A percentile compares a stretch with the other conserved stretches of the same genome.
phyloP scores from a whole-genome alignment of 2,329 filamentous ascomycete species.

The Cladorrhinum sp. region DNA sequence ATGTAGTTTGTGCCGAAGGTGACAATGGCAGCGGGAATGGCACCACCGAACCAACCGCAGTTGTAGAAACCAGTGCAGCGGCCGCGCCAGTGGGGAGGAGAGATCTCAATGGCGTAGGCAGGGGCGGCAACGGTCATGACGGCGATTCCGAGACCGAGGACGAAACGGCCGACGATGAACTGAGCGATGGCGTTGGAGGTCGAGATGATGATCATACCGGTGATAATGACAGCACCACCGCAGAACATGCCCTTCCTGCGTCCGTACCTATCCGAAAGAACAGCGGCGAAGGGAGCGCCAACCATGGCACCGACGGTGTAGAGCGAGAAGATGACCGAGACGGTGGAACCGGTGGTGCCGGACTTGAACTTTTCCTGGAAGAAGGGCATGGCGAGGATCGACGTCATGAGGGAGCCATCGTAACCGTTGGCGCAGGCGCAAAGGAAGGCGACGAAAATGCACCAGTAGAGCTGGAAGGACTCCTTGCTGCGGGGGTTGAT shows the following conservation, averaged over 20 bases:
- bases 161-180: constrained; percentile 45
- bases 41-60: constrained; percentile 51
- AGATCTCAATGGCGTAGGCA: constrained; percentile 46
- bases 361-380: constrained; percentile 41
- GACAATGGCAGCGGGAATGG: constrained; percentile 48
- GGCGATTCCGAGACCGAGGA: constrained; percentile 46
- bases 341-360: constrained; percentile 36
- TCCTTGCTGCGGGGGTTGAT: constrained; percentile 42
- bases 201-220: constrained; percentile 42
- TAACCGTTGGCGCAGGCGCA: constrained; percentile 49
- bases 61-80: constrained; percentile 50
- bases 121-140: constrained; percentile 49
- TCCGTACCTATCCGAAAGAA: constrained; percentile 43
- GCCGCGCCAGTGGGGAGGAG: constrained; percentile 49
- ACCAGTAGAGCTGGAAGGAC: constrained; percentile 42
- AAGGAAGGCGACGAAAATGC: constrained; percentile 45
- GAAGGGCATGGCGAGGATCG: constrained; percentile 42
- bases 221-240: constrained; percentile 43
- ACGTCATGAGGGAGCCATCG: constrained; percentile 46
- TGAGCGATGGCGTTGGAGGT: constrained; percentile 37
- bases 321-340: constrained; percentile 44
- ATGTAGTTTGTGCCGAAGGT: constrained; percentile 48
- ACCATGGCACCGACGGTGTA: constrained; percentile 47
- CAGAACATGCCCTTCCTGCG: constrained; percentile 45
- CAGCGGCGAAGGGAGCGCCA: constrained; percentile 41